A percentile compares a stretch with the other conserved stretches of the same genome.
These are phyloP conservation scores for Medakamo hakoo DNA, from an alignment of 139 green algal genomes.

Conservation along the genomic window DNA sequence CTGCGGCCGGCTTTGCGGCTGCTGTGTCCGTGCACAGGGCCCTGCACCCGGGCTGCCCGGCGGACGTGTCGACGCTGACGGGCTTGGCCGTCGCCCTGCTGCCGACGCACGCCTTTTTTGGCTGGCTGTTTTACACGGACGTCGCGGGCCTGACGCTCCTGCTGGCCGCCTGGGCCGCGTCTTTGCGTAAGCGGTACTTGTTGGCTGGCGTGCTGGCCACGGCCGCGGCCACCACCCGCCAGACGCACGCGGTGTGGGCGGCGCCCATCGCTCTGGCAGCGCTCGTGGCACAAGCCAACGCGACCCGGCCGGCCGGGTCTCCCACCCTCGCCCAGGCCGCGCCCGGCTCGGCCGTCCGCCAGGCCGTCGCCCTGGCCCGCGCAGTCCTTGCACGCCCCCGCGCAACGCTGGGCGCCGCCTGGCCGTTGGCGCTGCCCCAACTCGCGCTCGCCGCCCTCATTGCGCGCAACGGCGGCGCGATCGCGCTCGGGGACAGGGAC, in stretches of 20 bases:
- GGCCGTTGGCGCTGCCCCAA: background rate
- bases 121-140: constrained; percentile 87
- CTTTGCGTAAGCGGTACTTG: background rate
- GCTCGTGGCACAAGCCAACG: constrained; percentile 1
- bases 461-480: constrained; percentile 49
- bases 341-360: background rate
- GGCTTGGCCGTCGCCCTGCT: background rate
- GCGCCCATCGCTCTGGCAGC: constrained; percentile 30
- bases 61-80: background rate
- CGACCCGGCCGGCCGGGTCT: background rate
- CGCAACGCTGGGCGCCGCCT: too few relatives aligned
- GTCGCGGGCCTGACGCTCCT: constrained; percentile 47
- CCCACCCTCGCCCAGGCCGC: too few relatives aligned
- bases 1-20: constrained; percentile 20
- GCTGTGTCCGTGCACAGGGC: constrained; percentile 10
- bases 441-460: constrained; percentile 59
- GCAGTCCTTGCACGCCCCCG: background rate
- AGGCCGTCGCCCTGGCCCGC: background rate
- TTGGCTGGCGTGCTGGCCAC: constrained; percentile 19
- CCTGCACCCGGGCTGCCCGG: constrained; percentile 11
- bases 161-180: constrained; percentile 27
- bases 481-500: constrained; percentile 64
- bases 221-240: constrained; percentile 47
- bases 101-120: constrained; percentile 66
- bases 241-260: constrained; percentile 89